phyloP scores from a whole-genome alignment of 768 basidiomycete species.

The Cystobasidium tubakii region DNA sequence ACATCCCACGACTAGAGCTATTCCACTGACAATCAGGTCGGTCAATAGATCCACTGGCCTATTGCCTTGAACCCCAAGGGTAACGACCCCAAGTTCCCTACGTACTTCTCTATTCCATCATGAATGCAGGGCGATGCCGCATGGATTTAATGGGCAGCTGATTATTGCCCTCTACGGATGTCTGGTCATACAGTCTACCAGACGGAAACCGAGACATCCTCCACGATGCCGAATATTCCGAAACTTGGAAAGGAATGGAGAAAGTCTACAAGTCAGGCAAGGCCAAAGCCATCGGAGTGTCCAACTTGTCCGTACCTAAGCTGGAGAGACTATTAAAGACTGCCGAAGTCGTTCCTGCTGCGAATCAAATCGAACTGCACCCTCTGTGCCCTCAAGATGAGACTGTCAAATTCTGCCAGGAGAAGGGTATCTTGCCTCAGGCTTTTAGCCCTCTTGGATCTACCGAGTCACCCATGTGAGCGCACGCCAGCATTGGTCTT shows the following conservation, averaged over 20 bases:
- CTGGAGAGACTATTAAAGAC: slow-evolving; percentile 60
- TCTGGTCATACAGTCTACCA: background rate
- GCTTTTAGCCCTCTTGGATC: slow-evolving; percentile 70
- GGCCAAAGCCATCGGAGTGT: slow-evolving; percentile 68
- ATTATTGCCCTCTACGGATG: too few species aligned
- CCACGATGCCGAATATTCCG: slow-evolving; percentile 3
- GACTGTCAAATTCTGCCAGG: slow-evolving; percentile 56
- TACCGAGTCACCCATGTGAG: slow-evolving; percentile 40
- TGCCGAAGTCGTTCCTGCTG: slow-evolving; percentile 57
- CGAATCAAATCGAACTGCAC: slow-evolving; percentile 69
- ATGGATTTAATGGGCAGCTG: too few species aligned
- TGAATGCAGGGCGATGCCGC: too few species aligned
- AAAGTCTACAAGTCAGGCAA: slow-evolving; percentile 57
- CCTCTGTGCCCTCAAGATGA: slow-evolving; percentile 57
- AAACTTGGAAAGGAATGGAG: slow-evolving; percentile 66
- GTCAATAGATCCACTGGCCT: slow-evolving; percentile 69
- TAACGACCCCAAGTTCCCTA: slow-evolving; percentile 44
- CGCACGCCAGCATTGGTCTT: too few species aligned
- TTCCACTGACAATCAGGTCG: slow-evolving; percentile 36
- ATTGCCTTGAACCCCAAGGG: slow-evolving; percentile 60
- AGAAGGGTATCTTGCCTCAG: slow-evolving; percentile 64
- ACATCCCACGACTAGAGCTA: background rate
- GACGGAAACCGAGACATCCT: slow-evolving; percentile 22
- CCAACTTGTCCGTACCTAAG: slow-evolving; percentile 65
- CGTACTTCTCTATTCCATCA: slow-evolving; percentile 34